Percentiles rank a stretch among this genome's conserved stretches.
Evolutionary conservation across 768 basidiomycete genomes (phyloP).

Genomic region (Suillus alpinus): DNA sequence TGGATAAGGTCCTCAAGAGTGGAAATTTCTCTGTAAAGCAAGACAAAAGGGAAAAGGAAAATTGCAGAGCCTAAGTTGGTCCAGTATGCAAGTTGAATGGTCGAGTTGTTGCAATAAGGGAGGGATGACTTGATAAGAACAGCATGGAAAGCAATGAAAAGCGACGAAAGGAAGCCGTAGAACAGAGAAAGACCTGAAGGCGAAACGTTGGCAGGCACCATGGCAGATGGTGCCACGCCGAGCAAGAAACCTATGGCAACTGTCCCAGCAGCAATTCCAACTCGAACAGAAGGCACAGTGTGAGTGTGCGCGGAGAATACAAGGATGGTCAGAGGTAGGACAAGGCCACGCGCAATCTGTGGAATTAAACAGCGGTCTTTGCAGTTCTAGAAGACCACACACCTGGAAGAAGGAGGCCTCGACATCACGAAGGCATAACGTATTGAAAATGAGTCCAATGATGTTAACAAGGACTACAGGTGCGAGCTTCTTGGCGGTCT

Average conservation of each 20-base stretch:
- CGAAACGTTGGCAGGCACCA: slow-evolving; percentile 37
- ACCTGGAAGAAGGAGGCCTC: slow-evolving; percentile 84
- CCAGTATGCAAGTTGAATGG: slow-evolving; percentile 77
- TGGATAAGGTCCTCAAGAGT: slow-evolving; percentile 39
- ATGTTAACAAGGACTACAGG: slow-evolving; percentile 70
- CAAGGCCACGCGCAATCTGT: slow-evolving; percentile 82
- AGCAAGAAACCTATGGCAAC: slow-evolving; percentile 79
- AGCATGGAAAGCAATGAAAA: slow-evolving; percentile 74
- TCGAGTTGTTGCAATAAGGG: slow-evolving; percentile 65
- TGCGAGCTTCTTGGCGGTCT: slow-evolving; percentile 53
- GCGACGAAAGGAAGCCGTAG: slow-evolving; percentile 69
- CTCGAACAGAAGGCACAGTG: slow-evolving; percentile 48
- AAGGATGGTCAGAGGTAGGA: slow-evolving; percentile 77
- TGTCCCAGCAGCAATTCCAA: slow-evolving; percentile 55
- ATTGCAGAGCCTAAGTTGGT: slow-evolving; percentile 69
- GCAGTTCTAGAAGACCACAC: slow-evolving; percentile 1
- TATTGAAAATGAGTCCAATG: slow-evolving; percentile 77
- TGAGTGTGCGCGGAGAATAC: slow-evolving; percentile 63
- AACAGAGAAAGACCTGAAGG: slow-evolving; percentile 59
- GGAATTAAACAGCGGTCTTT: not conserved
- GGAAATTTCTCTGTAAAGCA: slow-evolving; percentile 52
- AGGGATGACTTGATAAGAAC: slow-evolving; percentile 73
- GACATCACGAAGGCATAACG: slow-evolving; percentile 71
- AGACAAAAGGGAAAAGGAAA: slow-evolving; percentile 60
- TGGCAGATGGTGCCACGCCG: slow-evolving; percentile 60